Percentiles rank a stretch among this genome's conserved stretches.
These are phyloP conservation scores for Monosporascus sp. DNA, from an alignment of 2,329 filamentous ascomycete species.

Conservation along the genomic window DNA sequence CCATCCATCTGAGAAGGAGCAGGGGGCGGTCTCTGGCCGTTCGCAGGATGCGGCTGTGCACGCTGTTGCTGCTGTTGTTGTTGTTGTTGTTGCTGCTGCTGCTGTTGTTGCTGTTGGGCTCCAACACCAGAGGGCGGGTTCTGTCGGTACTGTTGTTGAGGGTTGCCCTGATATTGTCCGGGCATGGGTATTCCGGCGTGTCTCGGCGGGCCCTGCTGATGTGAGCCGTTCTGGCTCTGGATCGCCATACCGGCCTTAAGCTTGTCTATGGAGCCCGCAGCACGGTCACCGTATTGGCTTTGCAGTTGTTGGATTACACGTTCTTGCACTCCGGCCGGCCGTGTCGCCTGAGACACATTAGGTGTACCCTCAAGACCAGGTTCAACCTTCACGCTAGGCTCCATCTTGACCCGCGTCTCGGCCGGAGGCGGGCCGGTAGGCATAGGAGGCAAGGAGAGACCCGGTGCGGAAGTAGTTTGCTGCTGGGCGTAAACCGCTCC, in stretches of 20 bases:
- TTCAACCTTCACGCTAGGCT: conserved; percentile 45
- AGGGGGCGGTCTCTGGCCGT: conserved; percentile 35
- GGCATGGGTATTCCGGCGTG: conserved; percentile 15
- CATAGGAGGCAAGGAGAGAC: conserved; percentile 19
- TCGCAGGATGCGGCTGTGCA: conserved; percentile 29
- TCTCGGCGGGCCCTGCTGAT: conserved; percentile 21
- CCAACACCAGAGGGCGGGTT: conserved; percentile 10
- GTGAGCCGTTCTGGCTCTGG: conserved; percentile 19
- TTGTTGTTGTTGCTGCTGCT: conserved; percentile 18
- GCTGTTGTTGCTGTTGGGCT: conserved; percentile 15
- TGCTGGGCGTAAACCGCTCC: conserved; percentile 25
- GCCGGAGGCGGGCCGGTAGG: conserved; percentile 13
- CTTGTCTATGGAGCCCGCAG: conserved; percentile 62
- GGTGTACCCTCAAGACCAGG: conserved; percentile 37
- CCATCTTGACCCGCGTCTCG: conserved; percentile 37
- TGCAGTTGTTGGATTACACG: conserved; percentile 54
- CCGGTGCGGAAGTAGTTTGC: conserved; percentile 14
- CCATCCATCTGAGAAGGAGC: conserved; percentile 69
- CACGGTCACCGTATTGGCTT: conserved; percentile 56
- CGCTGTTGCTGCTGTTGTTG: conserved; percentile 18
- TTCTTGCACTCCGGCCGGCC: conserved; percentile 39
- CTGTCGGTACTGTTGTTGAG: conserved; percentile 27
- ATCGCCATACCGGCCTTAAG: conserved; percentile 42
- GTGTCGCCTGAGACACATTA: conserved; percentile 30
- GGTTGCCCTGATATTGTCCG: conserved; percentile 19